Percentiles rank a stretch among this genome's conserved stretches.
Evolutionary conservation across 768 basidiomycete species (phyloP).

Genomic region (Boletus sp.): DNA sequence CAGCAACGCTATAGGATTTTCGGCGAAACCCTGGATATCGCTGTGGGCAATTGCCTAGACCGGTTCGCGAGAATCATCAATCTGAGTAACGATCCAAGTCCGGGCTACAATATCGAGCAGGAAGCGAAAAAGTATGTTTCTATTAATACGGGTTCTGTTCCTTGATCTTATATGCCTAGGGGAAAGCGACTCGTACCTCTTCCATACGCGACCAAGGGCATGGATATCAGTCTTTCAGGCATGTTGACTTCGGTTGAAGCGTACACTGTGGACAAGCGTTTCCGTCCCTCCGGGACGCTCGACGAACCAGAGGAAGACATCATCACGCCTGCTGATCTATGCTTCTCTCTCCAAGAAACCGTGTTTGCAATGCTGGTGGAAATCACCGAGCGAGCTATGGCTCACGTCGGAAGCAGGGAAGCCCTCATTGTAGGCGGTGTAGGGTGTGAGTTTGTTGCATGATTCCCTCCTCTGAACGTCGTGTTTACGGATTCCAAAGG

Average conservation of each 20-base stretch:
- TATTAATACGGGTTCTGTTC: neutral
- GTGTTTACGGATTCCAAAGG: slow-evolving; percentile 43
- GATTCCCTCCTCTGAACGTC: neutral
- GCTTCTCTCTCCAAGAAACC: slow-evolving; percentile 95
- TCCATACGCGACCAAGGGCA: slow-evolving; percentile 96
- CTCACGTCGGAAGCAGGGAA: slow-evolving; percentile 93
- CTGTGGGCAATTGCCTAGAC: slow-evolving; percentile 98
- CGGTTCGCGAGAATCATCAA: slow-evolving; percentile 94
- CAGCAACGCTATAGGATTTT: slow-evolving; percentile 97
- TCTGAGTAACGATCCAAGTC: slow-evolving; percentile 91
- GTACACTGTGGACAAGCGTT: slow-evolving; percentile 85
- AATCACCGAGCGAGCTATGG: slow-evolving; percentile 99
- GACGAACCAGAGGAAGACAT: slow-evolving; percentile 52
- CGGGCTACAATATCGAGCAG: slow-evolving; percentile 97
- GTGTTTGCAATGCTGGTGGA: slow-evolving; percentile 98
- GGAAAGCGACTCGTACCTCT: slow-evolving; percentile 79
- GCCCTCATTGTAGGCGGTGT: slow-evolving; percentile 98
- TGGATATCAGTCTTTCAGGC: slow-evolving; percentile 97
- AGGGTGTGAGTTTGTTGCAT: slow-evolving; percentile 69
- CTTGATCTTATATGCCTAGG: slow-evolving; percentile 38
- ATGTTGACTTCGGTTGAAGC: slow-evolving; percentile 85
- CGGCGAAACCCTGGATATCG: slow-evolving; percentile 97
- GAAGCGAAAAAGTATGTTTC: slow-evolving; percentile 76
- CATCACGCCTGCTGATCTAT: slow-evolving; percentile 93
- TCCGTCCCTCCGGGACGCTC: slow-evolving; percentile 44